Percentiles rank a stretch among this genome's conserved stretches.
Conservation (phyloP, 305 asterid genomes). For the Galium porrigens region DNA sequence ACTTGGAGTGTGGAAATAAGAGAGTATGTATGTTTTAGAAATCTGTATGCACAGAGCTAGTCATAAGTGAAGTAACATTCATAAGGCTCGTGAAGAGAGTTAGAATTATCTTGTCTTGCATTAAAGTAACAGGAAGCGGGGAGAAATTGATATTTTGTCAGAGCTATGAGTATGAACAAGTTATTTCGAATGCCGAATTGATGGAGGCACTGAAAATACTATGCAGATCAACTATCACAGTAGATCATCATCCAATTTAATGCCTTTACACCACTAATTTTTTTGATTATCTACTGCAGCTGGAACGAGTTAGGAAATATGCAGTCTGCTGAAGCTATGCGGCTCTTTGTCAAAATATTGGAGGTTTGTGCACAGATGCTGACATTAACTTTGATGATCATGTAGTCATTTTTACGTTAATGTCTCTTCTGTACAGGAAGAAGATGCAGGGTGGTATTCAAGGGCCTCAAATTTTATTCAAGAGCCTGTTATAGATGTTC, state of each 20-base stretch:
- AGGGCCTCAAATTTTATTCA: constrained; percentile 16
- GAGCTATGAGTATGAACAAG: background rate
- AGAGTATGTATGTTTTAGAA: background rate
- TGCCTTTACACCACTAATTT: background rate
- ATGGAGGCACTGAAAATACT: background rate
- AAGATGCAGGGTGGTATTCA: constrained; percentile 8
- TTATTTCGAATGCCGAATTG: background rate
- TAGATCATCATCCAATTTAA: constrained; percentile 1
- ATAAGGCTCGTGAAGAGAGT: background rate
- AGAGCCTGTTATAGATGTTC: constrained; percentile 55
- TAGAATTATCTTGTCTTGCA: background rate
- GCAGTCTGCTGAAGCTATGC: constrained; percentile 72
- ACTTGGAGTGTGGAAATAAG: background rate
- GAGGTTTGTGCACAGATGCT: constrained; percentile 3
- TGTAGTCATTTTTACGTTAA: background rate
- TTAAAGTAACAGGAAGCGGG: background rate
- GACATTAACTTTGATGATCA: background rate
- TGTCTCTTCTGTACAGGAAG: background rate
- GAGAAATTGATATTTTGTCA: background rate
- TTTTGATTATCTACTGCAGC: background rate
- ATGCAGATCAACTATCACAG: background rate
- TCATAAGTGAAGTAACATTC: background rate
- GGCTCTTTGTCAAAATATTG: constrained; percentile 7
- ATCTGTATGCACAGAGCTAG: background rate
- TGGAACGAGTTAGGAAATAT: constrained; percentile 7